phyloP scores from a whole-genome alignment of 1,139 yeast genomes.

The Taphrina sp. region DNA sequence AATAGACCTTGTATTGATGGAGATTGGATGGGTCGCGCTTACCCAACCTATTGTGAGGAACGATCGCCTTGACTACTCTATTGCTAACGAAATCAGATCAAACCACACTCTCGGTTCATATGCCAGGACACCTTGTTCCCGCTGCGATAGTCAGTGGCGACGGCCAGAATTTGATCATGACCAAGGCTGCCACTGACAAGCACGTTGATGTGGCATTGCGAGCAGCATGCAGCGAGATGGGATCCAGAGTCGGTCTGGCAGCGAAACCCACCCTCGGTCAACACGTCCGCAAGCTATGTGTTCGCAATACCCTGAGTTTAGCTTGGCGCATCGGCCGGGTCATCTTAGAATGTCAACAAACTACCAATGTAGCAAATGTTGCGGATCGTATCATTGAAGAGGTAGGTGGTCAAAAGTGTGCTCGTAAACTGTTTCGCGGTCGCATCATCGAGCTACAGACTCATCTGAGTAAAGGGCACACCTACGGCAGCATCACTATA shows the following conservation, averaged over 20 bases:
- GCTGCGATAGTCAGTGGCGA: slow-evolving; percentile 51
- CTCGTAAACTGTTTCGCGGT: slow-evolving; percentile 48
- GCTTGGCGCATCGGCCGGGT: slow-evolving; percentile 55
- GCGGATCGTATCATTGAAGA: slow-evolving; percentile 48
- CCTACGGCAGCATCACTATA: slow-evolving; percentile 51
- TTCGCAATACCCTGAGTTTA: slow-evolving; percentile 44
- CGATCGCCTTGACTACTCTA: no score
- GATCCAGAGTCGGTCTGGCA: slow-evolving; percentile 48
- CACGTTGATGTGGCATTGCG: slow-evolving; percentile 48
- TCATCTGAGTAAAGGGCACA: slow-evolving; percentile 49
- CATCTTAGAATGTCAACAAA: slow-evolving; percentile 46
- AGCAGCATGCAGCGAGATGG: slow-evolving; percentile 49
- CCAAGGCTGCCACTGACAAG: slow-evolving; percentile 45
- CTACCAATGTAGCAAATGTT: slow-evolving; percentile 45
- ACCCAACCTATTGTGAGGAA: slow-evolving; percentile 50
- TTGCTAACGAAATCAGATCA: no score
- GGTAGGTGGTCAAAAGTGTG: slow-evolving; percentile 46
- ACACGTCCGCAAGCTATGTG: slow-evolving; percentile 38
- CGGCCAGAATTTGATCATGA: slow-evolving; percentile 48
- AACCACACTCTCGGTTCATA: slow-evolving; percentile 45
- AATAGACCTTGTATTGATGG: slow-evolving; percentile 48
- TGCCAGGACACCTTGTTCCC: slow-evolving; percentile 43
- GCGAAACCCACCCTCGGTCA: slow-evolving; percentile 45
- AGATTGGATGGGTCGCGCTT: slow-evolving; percentile 53
- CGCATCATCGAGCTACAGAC: slow-evolving; percentile 51